Conservation (phyloP, 2,329 filamentous ascomycete genomes). For the Thielaviopsis ethacetica region DNA sequence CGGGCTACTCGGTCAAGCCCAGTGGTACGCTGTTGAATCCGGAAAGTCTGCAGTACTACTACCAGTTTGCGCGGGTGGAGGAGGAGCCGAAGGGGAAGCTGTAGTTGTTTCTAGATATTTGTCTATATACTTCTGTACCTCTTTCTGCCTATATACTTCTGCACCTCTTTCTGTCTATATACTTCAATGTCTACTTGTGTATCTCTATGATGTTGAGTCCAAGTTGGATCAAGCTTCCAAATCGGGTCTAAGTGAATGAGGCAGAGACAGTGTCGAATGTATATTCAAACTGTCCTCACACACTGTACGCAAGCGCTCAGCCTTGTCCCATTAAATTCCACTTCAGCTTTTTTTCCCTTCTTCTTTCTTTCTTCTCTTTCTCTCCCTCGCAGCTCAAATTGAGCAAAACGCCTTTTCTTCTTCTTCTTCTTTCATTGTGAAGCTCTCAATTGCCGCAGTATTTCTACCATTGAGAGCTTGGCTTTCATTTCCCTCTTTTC, state of each 20-base stretch:
- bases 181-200: too few species aligned
- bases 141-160: too few species aligned
- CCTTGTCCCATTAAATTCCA: background rate
- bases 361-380: background rate
- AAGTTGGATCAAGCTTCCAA: too few species aligned
- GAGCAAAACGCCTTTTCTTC: background rate
- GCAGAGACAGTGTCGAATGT: background rate
- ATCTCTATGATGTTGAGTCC: too few species aligned
- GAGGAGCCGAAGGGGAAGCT: background rate
- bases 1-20: conserved; percentile 54
- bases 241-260: background rate
- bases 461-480: too few species aligned
- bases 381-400: background rate
- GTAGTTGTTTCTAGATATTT: background rate
- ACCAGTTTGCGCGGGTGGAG: conserved; percentile 43
- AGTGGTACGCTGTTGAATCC: conserved; percentile 67
- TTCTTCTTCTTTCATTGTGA: too few species aligned
- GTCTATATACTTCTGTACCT: too few species aligned
- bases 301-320: background rate
- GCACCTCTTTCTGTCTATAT: too few species aligned
- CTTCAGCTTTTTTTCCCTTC: background rate
- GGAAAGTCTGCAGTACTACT: conserved; percentile 59
- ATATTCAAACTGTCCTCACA: background rate
- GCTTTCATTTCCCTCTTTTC: too few species aligned
- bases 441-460: background rate